Conservation (phyloP, 179 eudicot genomes). For the Drosera spatulata region DNA sequence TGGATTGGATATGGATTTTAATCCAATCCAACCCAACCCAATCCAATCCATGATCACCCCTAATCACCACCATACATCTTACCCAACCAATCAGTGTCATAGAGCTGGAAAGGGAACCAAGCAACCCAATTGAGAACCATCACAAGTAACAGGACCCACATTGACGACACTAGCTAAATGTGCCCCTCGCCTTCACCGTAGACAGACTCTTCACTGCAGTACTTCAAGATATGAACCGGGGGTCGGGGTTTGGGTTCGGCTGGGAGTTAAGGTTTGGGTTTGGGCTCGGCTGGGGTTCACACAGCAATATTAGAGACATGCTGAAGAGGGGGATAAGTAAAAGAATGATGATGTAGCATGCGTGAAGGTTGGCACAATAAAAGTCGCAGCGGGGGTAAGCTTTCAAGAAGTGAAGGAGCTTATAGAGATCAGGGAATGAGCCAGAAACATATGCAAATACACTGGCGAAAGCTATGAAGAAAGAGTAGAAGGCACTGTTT, state of each 20-base stretch:
- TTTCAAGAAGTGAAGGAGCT: constrained; percentile 14
- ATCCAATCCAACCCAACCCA: too few species aligned
- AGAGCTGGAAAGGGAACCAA: constrained; percentile 31
- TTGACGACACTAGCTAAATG: constrained; percentile 18
- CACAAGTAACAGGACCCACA: constrained; percentile 24
- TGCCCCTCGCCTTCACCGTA: constrained; percentile 5
- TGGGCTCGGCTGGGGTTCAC: too few species aligned
- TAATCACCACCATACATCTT: constrained; percentile 33
- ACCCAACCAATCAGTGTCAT: constrained; percentile 40
- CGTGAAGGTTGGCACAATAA: constrained; percentile 22
- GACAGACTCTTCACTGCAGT: constrained; percentile 7
- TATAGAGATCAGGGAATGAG: constrained; percentile 12
- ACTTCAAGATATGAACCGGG: neutral
- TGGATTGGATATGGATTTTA: too few species aligned
- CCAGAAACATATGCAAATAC: constrained; percentile 14
- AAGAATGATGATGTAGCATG: constrained; percentile 14
- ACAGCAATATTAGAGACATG: constrained; percentile 1
- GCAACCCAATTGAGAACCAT: constrained; percentile 28
- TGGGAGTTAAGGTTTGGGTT: too few species aligned
- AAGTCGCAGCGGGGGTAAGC: constrained; percentile 12
- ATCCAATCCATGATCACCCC: too few species aligned
- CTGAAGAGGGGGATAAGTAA: constrained; percentile 12
- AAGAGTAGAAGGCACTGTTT: constrained; percentile 19
- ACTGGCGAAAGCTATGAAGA: constrained; percentile 17
- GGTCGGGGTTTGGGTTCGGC: constrained; percentile 1